Evolutionary conservation across 2,329 filamentous ascomycete species (phyloP), one percentile per base, ranked within the genome.

Genomic region (Diaporthe helianthi): DNA sequence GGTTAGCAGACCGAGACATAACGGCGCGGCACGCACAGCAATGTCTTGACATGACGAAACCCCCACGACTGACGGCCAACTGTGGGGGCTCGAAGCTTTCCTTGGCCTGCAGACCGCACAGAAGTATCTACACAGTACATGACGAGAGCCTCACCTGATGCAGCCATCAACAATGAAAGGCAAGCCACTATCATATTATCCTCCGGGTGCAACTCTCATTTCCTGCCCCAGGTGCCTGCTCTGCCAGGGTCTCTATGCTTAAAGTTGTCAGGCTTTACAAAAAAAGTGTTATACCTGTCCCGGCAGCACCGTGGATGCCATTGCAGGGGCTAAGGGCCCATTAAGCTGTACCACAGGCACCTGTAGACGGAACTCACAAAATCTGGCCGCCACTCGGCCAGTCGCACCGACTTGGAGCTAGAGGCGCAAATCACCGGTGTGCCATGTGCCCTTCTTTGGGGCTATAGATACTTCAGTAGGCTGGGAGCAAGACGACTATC

Each of bases 31-130:
- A 33, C 33, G 29, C 38, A 60, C 6, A 29, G 17, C 58, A 29
- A 44, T 38, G 36, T 19, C 55, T 51, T 63, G 65, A 68, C 65
- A 68, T 58, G 17, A 68, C 24, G 44, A 61, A 68, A 68, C 46
- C 52, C 65, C 65, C 65, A 58, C 52, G 33, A 38, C 41, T 26
- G 38, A 19, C 26, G 12, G 58, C 38, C 38, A 38, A 17, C 41
- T 67, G 65, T 51, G 65, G 54, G 65, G 65, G 44, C 4, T 8
- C 10, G n/a, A 55, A 15, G 24, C 47, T 38, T 33, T 46, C 33
- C n/a, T 2, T 51, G 51, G 38, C 64, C 64, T 47, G 51, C 24
- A 47, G 26, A 13, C 51, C 49, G 33, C 12, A n/a, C 22, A 10
- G 19, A 2, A 17, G 22, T 19, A n/a, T n/a, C n/a, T n/a, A n/a